phyloP scores from a whole-genome alignment of 306 rosid species.

The Abrus pulchellus region DNA sequence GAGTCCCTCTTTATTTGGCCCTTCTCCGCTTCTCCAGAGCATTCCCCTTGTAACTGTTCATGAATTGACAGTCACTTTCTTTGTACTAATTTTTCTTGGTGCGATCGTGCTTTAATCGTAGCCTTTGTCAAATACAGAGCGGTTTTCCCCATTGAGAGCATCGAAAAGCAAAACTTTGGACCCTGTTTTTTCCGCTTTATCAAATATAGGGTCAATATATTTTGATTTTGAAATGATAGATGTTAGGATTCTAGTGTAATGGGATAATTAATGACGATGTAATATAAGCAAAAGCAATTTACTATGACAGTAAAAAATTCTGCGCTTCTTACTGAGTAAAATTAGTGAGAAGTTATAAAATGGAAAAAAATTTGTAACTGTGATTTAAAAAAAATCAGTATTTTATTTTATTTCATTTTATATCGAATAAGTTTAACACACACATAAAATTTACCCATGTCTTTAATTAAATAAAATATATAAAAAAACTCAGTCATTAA shows the following conservation, averaged over 20 bases:
- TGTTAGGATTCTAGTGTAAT: background rate
- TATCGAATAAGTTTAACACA: too few relatives aligned
- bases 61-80: constrained; percentile 24
- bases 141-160: constrained; percentile 9
- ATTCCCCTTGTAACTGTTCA: background rate
- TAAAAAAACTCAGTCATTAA: too few relatives aligned
- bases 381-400: too few relatives aligned
- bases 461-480: too few relatives aligned
- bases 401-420: too few relatives aligned
- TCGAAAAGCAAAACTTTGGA: constrained; percentile 28
- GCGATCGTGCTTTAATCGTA: background rate
- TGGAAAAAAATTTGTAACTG: too few relatives aligned
- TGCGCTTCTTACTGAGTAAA: background rate
- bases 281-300: background rate
- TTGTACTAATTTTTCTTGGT: background rate
- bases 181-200: background rate
- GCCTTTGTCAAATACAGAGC: background rate
- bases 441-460: too few relatives aligned
- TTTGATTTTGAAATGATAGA: background rate
- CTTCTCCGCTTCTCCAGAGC: background rate
- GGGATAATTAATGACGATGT: background rate
- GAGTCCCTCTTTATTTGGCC: background rate
- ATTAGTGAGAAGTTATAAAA: background rate
- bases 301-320: background rate
- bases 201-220: background rate